These are phyloP conservation scores for Batrachochytrium dendrobatidis DNA, from an alignment of 371 early-diverging fungal genomes.

Conservation along the genomic window DNA sequence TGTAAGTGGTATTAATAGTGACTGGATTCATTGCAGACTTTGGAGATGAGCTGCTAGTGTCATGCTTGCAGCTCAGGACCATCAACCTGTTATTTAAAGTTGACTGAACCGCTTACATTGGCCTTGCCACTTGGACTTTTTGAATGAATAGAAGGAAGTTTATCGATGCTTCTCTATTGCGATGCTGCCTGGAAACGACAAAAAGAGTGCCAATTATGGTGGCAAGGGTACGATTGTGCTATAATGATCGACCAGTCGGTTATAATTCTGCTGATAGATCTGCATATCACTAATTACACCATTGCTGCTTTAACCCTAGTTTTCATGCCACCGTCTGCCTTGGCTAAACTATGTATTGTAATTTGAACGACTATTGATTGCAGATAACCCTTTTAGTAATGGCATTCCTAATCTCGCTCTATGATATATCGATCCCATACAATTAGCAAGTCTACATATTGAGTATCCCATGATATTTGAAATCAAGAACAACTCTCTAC, in stretches of 20 bases:
- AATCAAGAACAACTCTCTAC: constrained; percentile 49
- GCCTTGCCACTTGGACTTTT: background rate
- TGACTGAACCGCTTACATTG: background rate
- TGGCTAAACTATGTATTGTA: constrained; percentile 52
- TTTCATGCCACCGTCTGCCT: constrained; percentile 82
- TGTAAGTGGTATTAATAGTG: constrained; percentile 2
- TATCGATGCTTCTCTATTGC: constrained; percentile 75
- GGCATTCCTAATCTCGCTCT: background rate
- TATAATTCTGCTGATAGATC: background rate
- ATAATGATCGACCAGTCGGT: background rate
- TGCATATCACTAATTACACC: background rate
- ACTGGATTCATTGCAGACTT: too few species aligned
- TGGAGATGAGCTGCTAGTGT: too few species aligned
- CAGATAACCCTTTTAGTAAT: background rate
- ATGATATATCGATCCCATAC: background rate
- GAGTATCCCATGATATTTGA: constrained; percentile 90
- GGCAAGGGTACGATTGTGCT: constrained; percentile 60
- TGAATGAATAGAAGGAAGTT: constrained; percentile 26
- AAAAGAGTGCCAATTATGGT: constrained; percentile 72
- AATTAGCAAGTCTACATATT: constrained; percentile 80
- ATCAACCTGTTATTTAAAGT: background rate
- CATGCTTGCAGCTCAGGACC: background rate
- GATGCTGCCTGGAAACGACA: constrained; percentile 72
- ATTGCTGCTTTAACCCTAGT: constrained; percentile 39
- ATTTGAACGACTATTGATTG: constrained; percentile 2